Conservation (phyloP, 1,284 basidiomycete genomes). For the Melampsora americana region DNA sequence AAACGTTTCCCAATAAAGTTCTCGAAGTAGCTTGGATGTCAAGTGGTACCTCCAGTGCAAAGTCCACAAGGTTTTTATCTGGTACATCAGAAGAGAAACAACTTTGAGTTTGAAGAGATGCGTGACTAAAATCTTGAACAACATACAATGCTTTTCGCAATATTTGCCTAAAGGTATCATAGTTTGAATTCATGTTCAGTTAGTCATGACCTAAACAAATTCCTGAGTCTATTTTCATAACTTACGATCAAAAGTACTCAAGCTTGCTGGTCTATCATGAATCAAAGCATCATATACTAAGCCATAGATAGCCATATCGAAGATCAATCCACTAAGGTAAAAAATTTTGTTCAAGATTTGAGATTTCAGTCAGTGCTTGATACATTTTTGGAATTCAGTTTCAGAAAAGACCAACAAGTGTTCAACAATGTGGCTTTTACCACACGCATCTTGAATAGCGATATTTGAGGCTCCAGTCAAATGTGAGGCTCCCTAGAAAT, state of each 20-base stretch:
- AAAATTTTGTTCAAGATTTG: background rate
- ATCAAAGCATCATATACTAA: conserved; percentile 32
- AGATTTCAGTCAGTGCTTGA: background rate
- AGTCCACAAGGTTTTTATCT: background rate
- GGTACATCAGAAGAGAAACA: background rate
- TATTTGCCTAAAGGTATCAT: background rate
- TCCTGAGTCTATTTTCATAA: background rate
- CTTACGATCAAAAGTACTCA: conserved; percentile 32
- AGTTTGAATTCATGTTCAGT: background rate
- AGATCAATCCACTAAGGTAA: background rate
- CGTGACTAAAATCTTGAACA: background rate
- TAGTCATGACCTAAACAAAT: background rate
- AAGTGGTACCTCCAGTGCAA: background rate
- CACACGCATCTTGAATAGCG: conserved; percentile 12
- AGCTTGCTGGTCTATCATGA: conserved; percentile 22
- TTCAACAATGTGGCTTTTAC: background rate
- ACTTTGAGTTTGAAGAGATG: background rate
- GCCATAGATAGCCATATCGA: conserved; percentile 23
- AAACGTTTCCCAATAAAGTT: background rate
- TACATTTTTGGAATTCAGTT: background rate
- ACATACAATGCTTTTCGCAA: background rate
- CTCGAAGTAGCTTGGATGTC: background rate
- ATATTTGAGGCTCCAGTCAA: conserved; percentile 16
- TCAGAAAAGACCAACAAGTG: conserved; percentile 4
- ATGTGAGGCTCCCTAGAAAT: background rate